phyloP scores from a whole-genome alignment of 768 basidiomycete genomes.

The Hypholoma sublateritium region DNA sequence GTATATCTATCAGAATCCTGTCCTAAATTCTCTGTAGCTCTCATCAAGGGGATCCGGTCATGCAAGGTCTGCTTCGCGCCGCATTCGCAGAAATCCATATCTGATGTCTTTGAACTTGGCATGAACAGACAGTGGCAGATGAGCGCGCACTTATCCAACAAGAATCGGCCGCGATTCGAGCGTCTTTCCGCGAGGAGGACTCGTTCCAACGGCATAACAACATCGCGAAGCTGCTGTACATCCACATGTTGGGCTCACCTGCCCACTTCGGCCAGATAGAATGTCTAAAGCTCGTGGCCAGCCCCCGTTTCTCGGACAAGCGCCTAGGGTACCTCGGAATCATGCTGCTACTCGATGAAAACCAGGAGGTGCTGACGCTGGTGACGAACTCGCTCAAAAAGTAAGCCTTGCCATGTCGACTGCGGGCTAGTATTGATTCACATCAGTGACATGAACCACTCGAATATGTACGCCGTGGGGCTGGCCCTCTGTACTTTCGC shows the following conservation, averaged over 20 bases:
- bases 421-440: conserved; percentile 10
- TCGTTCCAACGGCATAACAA: conserved; percentile 94
- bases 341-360: conserved; percentile 96
- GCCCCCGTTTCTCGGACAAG: conserved; percentile 95
- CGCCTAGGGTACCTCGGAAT: conserved; percentile 95
- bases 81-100: conserved; percentile 10
- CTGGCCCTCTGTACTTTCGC: conserved; percentile 97
- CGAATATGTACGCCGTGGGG: conserved; percentile 98
- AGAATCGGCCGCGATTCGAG: conserved; percentile 95
- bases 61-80: conserved; percentile 72
- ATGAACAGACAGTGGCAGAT: conserved; percentile 87
- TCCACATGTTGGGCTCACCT: conserved; percentile 98
- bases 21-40: conserved; percentile 52
- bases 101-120: conserved; percentile 21
- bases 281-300: conserved; percentile 91
- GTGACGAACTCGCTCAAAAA: conserved; percentile 99
- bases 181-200: conserved; percentile 97
- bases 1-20: not conserved
- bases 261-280: conserved; percentile 99
- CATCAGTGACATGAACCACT: conserved; percentile 95
- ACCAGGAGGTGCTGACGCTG: conserved; percentile 93
- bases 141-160: conserved; percentile 96
- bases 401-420: conserved; percentile 42
- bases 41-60: conserved; percentile 97
- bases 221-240: conserved; percentile 96